phyloP scores from a whole-genome alignment of 345 rosid species.

The Iberis pinnata region DNA sequence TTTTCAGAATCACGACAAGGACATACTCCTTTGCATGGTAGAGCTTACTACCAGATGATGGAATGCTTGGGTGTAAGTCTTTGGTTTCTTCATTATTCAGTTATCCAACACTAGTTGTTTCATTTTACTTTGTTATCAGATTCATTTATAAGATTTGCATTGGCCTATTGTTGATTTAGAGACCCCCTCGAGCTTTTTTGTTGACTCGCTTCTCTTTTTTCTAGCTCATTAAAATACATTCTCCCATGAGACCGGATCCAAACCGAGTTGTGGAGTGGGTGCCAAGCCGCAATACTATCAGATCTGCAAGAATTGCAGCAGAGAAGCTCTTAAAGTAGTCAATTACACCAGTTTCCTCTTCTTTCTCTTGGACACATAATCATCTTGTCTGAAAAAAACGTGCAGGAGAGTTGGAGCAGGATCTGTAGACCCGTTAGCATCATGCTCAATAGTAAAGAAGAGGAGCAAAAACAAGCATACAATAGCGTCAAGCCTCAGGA shows the following conservation, averaged over 20 bases:
- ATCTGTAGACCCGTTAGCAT: constrained; percentile 42
- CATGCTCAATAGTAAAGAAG: constrained; percentile 49
- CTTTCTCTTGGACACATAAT: neutral
- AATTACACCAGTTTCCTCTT: neutral
- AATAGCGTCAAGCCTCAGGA: constrained; percentile 33
- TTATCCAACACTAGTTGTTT: neutral
- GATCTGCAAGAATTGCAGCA: constrained; percentile 74
- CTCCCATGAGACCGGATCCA: constrained; percentile 84
- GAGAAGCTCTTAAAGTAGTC: constrained; percentile 75
- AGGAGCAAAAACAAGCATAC: constrained; percentile 34
- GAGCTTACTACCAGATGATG: constrained; percentile 99
- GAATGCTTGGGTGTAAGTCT: constrained; percentile 91
- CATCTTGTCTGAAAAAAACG: neutral
- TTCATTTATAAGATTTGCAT: constrained; percentile 5
- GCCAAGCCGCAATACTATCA: constrained; percentile 52
- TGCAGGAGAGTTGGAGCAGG: constrained; percentile 75
- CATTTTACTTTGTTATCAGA: neutral
- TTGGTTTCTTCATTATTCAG: constrained; percentile 2
- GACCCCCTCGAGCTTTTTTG: neutral
- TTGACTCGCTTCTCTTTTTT: constrained; percentile 18
- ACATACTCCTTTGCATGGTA: constrained; percentile 94
- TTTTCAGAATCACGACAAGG: constrained; percentile 95
- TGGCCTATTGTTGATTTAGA: neutral
- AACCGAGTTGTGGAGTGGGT: constrained; percentile 64
- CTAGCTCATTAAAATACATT: constrained; percentile 93